Percentiles rank a stretch among this genome's conserved stretches.
Evolutionary conservation across 768 basidiomycete genomes (phyloP).

Genomic region (Pulveroboletus sp.): DNA sequence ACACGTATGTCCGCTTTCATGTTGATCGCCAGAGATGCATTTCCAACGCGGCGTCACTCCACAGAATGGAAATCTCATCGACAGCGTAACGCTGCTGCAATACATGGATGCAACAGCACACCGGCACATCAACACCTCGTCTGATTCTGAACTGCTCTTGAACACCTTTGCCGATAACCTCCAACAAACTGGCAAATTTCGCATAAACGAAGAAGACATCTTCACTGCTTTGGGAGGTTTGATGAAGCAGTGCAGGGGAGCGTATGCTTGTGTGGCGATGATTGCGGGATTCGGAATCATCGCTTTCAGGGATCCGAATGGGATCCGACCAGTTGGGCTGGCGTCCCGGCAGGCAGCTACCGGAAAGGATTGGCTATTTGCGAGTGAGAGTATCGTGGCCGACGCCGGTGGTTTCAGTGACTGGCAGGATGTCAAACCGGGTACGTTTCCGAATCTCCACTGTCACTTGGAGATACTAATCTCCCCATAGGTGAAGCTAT

Average conservation of each 20-base stretch:
- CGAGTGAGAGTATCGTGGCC: conserved; percentile 94
- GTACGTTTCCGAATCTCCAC: conserved; percentile 35
- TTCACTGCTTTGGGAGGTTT: conserved; percentile 89
- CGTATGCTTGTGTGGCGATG: conserved; percentile 98
- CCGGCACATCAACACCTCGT: conserved; percentile 97
- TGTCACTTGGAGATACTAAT: background rate
- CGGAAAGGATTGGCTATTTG: conserved; percentile 82
- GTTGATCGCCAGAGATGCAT: background rate
- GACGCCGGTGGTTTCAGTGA: conserved; percentile 88
- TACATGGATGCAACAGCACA: conserved; percentile 96
- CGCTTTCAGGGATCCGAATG: conserved; percentile 96
- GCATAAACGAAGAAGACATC: conserved; percentile 99
- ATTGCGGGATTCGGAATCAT: conserved; percentile 97
- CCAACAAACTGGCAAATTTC: conserved; percentile 97
- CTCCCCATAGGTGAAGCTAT: conserved; percentile 75
- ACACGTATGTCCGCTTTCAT: conserved; percentile 57
- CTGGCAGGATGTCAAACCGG: conserved; percentile 93
- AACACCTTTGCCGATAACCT: conserved; percentile 98
- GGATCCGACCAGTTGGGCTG: conserved; percentile 90
- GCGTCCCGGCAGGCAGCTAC: conserved; percentile 55
- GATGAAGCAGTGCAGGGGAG: conserved; percentile 85
- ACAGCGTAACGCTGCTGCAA: conserved; percentile 79
- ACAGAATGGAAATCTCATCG: conserved; percentile 98
- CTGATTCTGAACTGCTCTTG: conserved; percentile 94
- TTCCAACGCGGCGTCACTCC: background rate